These are phyloP conservation scores for Solanum hybrid DNA, from an alignment of 305 asterid species.

Conservation along the genomic window DNA sequence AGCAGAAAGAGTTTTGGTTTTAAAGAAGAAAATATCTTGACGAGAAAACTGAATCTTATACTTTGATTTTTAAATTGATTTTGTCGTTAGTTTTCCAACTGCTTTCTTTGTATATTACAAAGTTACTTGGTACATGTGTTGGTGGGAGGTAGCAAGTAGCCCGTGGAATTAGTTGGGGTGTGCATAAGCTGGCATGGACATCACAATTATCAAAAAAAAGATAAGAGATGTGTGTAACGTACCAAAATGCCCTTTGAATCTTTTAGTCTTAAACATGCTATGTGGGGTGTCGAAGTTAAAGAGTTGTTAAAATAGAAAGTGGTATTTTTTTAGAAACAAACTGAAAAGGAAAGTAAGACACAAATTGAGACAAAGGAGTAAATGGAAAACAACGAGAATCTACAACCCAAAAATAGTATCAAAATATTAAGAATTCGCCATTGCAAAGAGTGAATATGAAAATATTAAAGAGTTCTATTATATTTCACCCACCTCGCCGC, in stretches of 20 bases:
- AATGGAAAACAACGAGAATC: background rate
- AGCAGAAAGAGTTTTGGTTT: background rate
- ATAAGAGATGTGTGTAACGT: background rate
- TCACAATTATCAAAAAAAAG: background rate
- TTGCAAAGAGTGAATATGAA: background rate
- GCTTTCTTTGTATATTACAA: background rate
- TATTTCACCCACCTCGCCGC: slow-evolving; percentile 71
- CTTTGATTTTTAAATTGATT: background rate
- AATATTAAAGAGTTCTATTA: background rate
- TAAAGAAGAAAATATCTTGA: background rate
- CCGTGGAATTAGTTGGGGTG: background rate
- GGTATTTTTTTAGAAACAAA: background rate
- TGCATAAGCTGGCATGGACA: background rate
- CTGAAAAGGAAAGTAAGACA: background rate
- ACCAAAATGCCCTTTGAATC: background rate
- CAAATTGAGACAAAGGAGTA: background rate
- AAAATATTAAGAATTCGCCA: background rate
- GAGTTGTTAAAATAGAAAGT: background rate
- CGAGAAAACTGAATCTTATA: background rate
- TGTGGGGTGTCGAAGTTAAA: background rate
- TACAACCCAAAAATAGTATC: background rate
- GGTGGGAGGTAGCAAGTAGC: background rate
- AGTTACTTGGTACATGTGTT: background rate
- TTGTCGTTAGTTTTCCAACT: background rate
- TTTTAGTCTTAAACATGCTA: background rate